phyloP scores from a whole-genome alignment of 768 basidiomycete species.

The Leccinum sublutescens region DNA sequence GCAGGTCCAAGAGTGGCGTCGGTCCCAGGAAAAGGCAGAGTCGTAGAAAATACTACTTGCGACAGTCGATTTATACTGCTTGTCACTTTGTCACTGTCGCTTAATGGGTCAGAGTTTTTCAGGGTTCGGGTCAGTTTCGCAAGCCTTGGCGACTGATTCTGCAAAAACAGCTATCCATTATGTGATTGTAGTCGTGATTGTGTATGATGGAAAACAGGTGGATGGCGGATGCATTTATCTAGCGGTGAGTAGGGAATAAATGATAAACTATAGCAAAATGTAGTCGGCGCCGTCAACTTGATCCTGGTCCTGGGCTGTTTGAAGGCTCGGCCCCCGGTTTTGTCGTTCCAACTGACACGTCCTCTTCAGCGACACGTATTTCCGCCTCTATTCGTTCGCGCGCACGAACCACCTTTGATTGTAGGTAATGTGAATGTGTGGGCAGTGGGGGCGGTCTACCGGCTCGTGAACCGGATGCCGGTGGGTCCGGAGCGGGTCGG shows the following conservation, averaged over 20 bases:
- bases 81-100: neutral
- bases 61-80: neutral
- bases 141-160: neutral
- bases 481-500: constrained; percentile 50
- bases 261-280: constrained; percentile 8
- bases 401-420: constrained; percentile 95
- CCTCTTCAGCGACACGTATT: constrained; percentile 34
- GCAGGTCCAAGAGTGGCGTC: constrained; percentile 23
- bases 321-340: constrained; percentile 19
- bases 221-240: constrained; percentile 22
- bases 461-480: constrained; percentile 35
- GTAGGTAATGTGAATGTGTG: constrained; percentile 84
- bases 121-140: neutral
- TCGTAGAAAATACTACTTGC: neutral
- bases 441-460: constrained; percentile 44
- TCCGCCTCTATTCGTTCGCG: constrained; percentile 95
- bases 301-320: constrained; percentile 18
- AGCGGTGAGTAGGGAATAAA: constrained; percentile 18
- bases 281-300: constrained; percentile 18
- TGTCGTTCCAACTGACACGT: constrained; percentile 9
- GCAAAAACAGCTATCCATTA: constrained; percentile 10
- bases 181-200: constrained; percentile 10
- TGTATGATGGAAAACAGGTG: constrained; percentile 17
- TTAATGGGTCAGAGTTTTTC: neutral
- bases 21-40: constrained; percentile 12